A percentile compares a stretch with the other conserved stretches of the same genome.
Evolutionary conservation across 1,139 yeast species (phyloP).

Genomic region (Meyerozyma sp.): DNA sequence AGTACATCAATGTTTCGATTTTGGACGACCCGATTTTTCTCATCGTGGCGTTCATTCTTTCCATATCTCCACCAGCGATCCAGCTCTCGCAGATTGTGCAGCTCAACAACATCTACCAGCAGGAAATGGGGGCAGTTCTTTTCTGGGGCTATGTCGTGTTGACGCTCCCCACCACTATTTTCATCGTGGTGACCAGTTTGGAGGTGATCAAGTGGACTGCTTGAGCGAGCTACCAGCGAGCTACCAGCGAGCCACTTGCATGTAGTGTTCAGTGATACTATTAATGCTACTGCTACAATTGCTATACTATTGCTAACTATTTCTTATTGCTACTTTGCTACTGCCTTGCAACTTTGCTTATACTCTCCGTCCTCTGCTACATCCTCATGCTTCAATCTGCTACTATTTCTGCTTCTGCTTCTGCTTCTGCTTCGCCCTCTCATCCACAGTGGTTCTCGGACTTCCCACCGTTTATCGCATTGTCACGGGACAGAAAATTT

Average conservation of each 20-base stretch:
- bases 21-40: constrained; percentile 81
- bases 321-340: too few species aligned
- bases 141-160: constrained; percentile 81
- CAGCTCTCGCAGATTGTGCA: constrained; percentile 81
- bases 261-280: too few species aligned
- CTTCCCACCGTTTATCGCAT: neutral
- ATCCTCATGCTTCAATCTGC: too few species aligned
- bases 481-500: constrained; percentile 4
- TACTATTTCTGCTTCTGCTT: neutral
- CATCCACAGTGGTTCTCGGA: neutral
- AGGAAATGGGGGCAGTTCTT: constrained; percentile 82
- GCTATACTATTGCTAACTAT: too few species aligned
- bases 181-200: constrained; percentile 63
- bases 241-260: too few species aligned
- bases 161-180: constrained; percentile 72
- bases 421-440: neutral
- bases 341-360: too few species aligned
- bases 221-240: too few species aligned
- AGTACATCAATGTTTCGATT: constrained; percentile 60
- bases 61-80: constrained; percentile 81
- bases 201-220: constrained; percentile 55
- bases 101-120: constrained; percentile 67
- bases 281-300: neutral
- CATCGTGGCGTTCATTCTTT: constrained; percentile 68
- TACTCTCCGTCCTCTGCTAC: too few species aligned